Percentiles rank a stretch among this genome's conserved stretches.
These are phyloP conservation scores for Endocalyx cinctus DNA, from an alignment of 2,329 filamentous ascomycete species.

Conservation along the genomic window DNA sequence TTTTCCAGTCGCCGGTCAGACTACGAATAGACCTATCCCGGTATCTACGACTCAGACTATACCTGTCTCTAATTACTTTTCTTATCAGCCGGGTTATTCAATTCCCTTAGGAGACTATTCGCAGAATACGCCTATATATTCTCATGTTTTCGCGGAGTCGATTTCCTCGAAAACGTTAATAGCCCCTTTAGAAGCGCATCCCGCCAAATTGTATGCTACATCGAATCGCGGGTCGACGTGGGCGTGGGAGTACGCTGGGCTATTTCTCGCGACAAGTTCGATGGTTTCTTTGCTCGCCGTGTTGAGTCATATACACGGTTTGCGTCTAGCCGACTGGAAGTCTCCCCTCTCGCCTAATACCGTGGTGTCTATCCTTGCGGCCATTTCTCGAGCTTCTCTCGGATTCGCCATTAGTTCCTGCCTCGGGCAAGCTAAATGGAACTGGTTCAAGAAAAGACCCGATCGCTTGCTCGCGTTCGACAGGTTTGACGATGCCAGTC, in stretches of 20 bases:
- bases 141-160: too few species aligned
- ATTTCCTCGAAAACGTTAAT: too few species aligned
- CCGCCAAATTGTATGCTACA: too few species aligned
- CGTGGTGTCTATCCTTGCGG: constrained; percentile 13
- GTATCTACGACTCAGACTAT: too few species aligned
- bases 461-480: constrained; percentile 15
- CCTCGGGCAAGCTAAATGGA: constrained; percentile 20
- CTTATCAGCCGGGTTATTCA: too few species aligned
- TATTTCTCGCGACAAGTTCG: constrained; percentile 9
- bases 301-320: constrained; percentile 7
- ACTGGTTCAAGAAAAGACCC: constrained; percentile 14
- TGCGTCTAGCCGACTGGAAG: constrained; percentile 11
- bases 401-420: constrained; percentile 19
- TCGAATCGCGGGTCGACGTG: constrained; percentile 11
- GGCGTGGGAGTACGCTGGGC: constrained; percentile 10
- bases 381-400: constrained; percentile 11
- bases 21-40: too few species aligned
- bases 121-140: too few species aligned
- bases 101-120: too few species aligned
- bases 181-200: too few species aligned
- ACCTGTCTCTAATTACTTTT: too few species aligned
- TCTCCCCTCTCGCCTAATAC: constrained; percentile 13
- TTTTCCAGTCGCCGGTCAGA: too few species aligned
- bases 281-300: constrained; percentile 9
- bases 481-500: constrained; percentile 21